Base-by-base conservation (phyloP, 225 moss, liverwort and hornwort genomes). In the Marchantia paleacea region DNA sequence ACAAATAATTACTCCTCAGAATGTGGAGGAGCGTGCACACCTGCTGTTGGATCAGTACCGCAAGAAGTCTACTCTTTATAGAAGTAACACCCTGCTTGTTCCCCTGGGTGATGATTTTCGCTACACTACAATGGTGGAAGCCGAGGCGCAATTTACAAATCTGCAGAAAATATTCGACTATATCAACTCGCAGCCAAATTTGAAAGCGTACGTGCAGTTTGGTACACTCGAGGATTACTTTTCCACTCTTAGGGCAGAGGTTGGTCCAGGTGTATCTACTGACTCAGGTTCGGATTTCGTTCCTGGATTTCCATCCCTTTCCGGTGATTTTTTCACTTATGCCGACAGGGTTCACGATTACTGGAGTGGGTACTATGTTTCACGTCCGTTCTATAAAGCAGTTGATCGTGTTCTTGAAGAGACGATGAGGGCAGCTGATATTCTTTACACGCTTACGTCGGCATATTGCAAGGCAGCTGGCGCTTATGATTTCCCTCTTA, bases 261-360 rank as follows among this genome's bases (percentile, higher is more conserved):
- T 87, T 77, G 81, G 80, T 22, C 82, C 78, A 72, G 75, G 67
- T 18, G 66, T 28, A 16, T 18, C 72, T 54, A 12, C 18, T 25
- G 54, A 80, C 79, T 65, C 67, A 73, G 39, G 50, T 64, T 14
- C 86, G 78, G 63, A 90, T 82, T 75, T 90, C 0, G 91, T 99
- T 13, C 91, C 95, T 58, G 91, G 94, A 54, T 99, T 88, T 25
- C 99, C 99, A 26, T 86, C 91, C 76, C 94, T 99, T 28, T 83
- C 99, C 55, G 99, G 99, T 55, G 99, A 99, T 79, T 99, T 99
- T 85, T 99, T 99, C 85, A 99, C 99, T 3, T 99, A 99, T 85
- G 83, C 99, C 31, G 99, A 99, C 81, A 90, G 90, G 71, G 89
- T 88, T 52, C 67, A 94, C 67, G 94, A 99, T 69, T 99, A 99